These are phyloP conservation scores for Lepidium africanum DNA, from an alignment of 345 rosid species.

Conservation along the genomic window DNA sequence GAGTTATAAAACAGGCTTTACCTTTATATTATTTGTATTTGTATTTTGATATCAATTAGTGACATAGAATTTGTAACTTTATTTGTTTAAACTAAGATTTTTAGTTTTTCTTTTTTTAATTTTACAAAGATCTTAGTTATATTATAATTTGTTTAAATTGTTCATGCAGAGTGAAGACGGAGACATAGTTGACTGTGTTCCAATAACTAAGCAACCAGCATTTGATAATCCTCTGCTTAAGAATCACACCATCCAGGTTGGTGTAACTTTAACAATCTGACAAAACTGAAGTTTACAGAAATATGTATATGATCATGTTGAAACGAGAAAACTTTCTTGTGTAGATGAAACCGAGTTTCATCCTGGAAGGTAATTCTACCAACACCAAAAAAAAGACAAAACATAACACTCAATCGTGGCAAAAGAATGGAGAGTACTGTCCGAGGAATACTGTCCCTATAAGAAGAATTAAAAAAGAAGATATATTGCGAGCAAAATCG, in stretches of 20 bases:
- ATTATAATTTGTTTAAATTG: constrained; percentile 1
- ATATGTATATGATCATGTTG: background rate
- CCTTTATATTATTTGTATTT: no score
- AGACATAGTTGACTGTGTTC: constrained; percentile 54
- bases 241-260: constrained; percentile 69
- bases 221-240: constrained; percentile 54
- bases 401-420: constrained; percentile 44
- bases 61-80: no score
- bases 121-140: no score
- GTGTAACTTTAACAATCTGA: background rate
- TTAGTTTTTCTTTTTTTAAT: no score
- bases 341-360: constrained; percentile 47
- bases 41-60: no score
- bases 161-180: constrained; percentile 52
- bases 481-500: constrained; percentile 46
- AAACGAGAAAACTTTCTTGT: background rate
- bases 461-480: constrained; percentile 45
- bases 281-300: no score
- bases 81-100: no score
- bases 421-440: constrained; percentile 39
- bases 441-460: constrained; percentile 51
- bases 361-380: constrained; percentile 42
- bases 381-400: constrained; percentile 20
- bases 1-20: no score
- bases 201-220: constrained; percentile 56